A percentile compares a stretch with the other conserved stretches of the same genome.
These are phyloP conservation scores for Penicillium daleae DNA, from an alignment of 495 filamentous ascomycete genomes.

Conservation along the genomic window DNA sequence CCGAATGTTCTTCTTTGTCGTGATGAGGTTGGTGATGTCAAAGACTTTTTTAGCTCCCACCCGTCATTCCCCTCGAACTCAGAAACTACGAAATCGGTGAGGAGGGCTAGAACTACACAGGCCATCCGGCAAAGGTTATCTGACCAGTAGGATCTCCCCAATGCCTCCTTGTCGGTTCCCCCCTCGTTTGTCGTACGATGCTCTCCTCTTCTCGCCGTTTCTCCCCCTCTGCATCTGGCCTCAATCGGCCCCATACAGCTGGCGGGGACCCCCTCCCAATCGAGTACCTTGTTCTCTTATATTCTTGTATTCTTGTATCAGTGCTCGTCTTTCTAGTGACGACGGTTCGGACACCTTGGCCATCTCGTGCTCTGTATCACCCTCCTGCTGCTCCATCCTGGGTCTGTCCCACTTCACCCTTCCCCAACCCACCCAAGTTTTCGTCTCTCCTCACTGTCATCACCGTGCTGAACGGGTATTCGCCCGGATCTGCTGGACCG, in stretches of 20 bases:
- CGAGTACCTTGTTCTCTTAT: background rate
- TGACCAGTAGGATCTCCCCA: background rate
- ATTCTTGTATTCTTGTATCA: no score
- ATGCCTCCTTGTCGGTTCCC: background rate
- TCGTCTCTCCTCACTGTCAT: background rate
- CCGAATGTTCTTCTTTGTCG: background rate
- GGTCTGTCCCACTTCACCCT: constrained; percentile 19
- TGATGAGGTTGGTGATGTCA: constrained; percentile 23
- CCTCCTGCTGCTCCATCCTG: background rate
- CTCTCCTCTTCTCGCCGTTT: background rate
- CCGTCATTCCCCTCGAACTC: background rate
- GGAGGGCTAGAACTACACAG: background rate
- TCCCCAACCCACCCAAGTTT: constrained; percentile 7
- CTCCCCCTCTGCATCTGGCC: background rate
- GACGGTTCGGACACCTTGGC: no score
- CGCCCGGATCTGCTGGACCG: constrained; percentile 39
- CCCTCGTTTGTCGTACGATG: constrained; percentile 7
- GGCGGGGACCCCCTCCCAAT: no score
- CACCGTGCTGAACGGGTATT: constrained; percentile 18
- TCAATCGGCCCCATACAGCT: constrained; percentile 5
- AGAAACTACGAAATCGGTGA: background rate
- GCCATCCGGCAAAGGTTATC: background rate
- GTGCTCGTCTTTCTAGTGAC: background rate
- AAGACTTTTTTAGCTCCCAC: background rate
- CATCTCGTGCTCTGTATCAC: constrained; percentile 2